Base-by-base conservation (phyloP, 148 eudicot species). In the Camellia japonica region DNA sequence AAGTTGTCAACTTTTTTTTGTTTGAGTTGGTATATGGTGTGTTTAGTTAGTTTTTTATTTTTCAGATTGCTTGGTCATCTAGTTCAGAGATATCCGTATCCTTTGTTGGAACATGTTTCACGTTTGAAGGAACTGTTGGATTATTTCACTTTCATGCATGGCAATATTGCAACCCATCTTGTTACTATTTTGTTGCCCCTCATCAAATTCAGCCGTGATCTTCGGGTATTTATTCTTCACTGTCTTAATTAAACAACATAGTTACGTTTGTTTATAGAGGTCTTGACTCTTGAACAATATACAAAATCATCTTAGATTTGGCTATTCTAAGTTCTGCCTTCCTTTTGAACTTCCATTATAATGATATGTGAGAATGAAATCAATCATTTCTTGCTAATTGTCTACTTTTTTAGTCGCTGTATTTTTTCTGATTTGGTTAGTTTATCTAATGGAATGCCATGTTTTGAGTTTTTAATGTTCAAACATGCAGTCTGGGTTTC, bases 121-220 rank as follows among this genome's bases (percentile, higher is more conserved):
- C 89, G 87, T 73, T 78, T 90, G 78, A 90, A 90, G 83, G 92
- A 90, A 55, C 83, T 87, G 83, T 75, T 90, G 87, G 92, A 90
- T 78, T 90, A 90, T 83, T 90, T 90, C 76, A 84, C 86, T 73
- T 84, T 78, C 80, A 87, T 90, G 82, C 77, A 86, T 75, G 83
- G 81, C 71, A 83, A 83, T 72, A 77, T 84, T 75, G 83, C 92
- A 16, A 59, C 84, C 66, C 74, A 74, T 76, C 79, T 90, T 65
- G 56, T 88, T 69, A 54, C 82, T 73, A 87, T 79, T 80, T 59
- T 90, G 54, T 54, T 90, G 38, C 92, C 92, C 41, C 87, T 90
- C 20, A 81, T 81, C 66, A 87, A 80, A 81, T 81, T 83, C 65
- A 84, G 89, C 74, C 87, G 71, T 75, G 89, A 86, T 65, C 88